Evolutionary conservation across 2,329 filamentous ascomycete species (phyloP).

Genomic region (Talaromyces rugulosus): DNA sequence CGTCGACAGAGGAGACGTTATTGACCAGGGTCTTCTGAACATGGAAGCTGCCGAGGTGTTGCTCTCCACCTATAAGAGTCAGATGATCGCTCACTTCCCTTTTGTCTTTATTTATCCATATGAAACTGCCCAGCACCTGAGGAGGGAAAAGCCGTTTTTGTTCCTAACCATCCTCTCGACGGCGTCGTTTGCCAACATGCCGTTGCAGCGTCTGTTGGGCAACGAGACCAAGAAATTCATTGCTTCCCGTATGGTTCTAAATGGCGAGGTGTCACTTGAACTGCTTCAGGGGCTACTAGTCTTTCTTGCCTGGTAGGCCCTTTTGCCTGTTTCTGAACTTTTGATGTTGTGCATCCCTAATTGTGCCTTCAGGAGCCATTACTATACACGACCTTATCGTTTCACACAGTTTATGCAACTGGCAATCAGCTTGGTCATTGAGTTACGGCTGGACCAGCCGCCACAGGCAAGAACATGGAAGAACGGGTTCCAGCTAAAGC

Average conservation of each 20-base stretch:
- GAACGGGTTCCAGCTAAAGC: constrained; percentile 25
- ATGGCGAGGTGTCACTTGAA: constrained; percentile 33
- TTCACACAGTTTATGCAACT: constrained; percentile 33
- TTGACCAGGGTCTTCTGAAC: not conserved
- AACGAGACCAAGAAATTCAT: constrained; percentile 28
- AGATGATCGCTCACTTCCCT: constrained; percentile 1
- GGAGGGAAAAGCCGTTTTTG: constrained; percentile 29
- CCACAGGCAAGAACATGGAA: constrained; percentile 24
- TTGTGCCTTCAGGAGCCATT: constrained; percentile 24
- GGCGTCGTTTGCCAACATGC: constrained; percentile 28
- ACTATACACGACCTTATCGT: constrained; percentile 28
- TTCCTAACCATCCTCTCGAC: constrained; percentile 31
- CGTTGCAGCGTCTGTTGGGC: constrained; percentile 29
- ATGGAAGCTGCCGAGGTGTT: constrained; percentile 2
- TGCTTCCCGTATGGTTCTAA: constrained; percentile 26
- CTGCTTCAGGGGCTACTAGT: constrained; percentile 37
- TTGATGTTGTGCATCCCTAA: not conserved
- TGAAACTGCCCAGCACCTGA: constrained; percentile 19
- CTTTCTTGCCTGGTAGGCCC: constrained; percentile 30
- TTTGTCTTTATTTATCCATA: constrained; percentile 2
- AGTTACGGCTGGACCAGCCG: constrained; percentile 27
- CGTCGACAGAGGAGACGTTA: not conserved
- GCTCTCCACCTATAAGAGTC: not conserved
- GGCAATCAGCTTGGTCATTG: constrained; percentile 32
- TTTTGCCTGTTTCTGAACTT: not conserved